Percentiles rank a stretch among this genome's conserved stretches.
These are phyloP conservation scores for Yarrowia sp. DNA, from an alignment of 805 yeast genomes.

Conservation along the genomic window DNA sequence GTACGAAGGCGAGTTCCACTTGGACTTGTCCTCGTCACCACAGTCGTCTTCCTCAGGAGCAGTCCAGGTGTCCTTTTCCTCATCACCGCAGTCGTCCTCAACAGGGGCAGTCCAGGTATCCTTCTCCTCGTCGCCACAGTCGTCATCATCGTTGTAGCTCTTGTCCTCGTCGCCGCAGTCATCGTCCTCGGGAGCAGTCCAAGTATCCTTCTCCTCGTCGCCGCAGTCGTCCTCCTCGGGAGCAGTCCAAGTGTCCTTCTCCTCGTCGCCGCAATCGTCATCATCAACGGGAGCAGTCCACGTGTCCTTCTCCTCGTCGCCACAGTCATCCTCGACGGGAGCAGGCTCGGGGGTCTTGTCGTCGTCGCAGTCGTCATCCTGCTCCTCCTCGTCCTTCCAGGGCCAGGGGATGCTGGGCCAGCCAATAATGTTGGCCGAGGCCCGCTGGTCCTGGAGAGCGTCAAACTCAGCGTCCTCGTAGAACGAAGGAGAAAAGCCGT, in stretches of 20 bases:
- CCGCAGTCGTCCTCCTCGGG: constrained; percentile 10
- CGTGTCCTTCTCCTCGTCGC: constrained; percentile 22
- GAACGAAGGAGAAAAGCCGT: constrained; percentile 12
- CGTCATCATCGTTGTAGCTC: constrained; percentile 6
- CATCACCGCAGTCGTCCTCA: not conserved
- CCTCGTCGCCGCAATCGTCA: constrained; percentile 12
- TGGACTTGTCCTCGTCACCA: too few species aligned
- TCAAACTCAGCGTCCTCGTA: constrained; percentile 1
- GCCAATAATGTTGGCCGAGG: constrained; percentile 21
- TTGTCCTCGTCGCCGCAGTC: constrained; percentile 30
- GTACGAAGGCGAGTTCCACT: not conserved
- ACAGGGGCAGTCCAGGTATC: not conserved
- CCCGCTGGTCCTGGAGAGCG: constrained; percentile 8
- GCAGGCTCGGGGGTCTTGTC: constrained; percentile 8
- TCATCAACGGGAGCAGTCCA: not conserved
- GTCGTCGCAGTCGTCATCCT: constrained; percentile 18
- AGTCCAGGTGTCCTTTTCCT: not conserved
- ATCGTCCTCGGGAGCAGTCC: constrained; percentile 5
- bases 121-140: too few species aligned
- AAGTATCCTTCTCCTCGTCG: constrained; percentile 11
- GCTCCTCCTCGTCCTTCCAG: constrained; percentile 31
- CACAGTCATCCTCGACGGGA: constrained; percentile 13
- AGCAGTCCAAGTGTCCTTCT: constrained; percentile 3
- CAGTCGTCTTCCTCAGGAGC: not conserved
- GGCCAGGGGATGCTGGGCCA: constrained; percentile 38